These are phyloP conservation scores for Hypoxylon sp. DNA, from an alignment of 2,329 filamentous ascomycete species.

Conservation along the genomic window DNA sequence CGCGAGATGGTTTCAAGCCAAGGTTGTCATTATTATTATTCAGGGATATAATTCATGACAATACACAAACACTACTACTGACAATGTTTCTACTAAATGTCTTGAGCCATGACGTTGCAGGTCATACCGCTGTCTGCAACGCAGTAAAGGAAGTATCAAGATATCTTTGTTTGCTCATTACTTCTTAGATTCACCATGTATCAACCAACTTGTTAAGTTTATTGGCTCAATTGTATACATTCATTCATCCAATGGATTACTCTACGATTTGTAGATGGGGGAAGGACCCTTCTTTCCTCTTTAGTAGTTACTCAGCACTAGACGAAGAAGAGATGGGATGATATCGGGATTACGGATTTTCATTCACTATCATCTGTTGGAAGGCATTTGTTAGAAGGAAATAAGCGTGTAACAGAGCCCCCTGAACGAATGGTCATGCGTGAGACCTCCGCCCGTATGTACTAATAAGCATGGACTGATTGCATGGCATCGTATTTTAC, in stretches of 20 bases:
- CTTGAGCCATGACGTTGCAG: too few relatives aligned
- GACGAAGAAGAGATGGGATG: background rate
- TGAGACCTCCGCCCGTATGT: slow-evolving; percentile 8
- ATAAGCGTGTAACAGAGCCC: background rate
- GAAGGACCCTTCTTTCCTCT: background rate
- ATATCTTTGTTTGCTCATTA: background rate
- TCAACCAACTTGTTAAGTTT: background rate
- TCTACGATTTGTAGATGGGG: background rate
- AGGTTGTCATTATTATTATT: too few relatives aligned
- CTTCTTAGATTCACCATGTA: too few relatives aligned
- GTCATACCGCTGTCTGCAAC: too few relatives aligned
- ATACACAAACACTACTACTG: too few relatives aligned
- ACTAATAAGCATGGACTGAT: slow-evolving; percentile 1
- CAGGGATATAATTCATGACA: too few relatives aligned
- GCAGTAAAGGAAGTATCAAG: background rate
- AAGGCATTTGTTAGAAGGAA: background rate
- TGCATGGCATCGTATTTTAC: background rate
- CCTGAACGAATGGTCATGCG: background rate
- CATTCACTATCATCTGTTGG: background rate
- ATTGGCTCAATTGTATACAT: background rate
- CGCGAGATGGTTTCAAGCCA: too few relatives aligned
- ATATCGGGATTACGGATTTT: too few relatives aligned
- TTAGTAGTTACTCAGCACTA: background rate
- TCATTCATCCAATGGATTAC: background rate
- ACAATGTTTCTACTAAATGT: too few relatives aligned